These are phyloP conservation scores for Salix brachista DNA, from an alignment of 345 rosid genomes.

Conservation along the genomic window DNA sequence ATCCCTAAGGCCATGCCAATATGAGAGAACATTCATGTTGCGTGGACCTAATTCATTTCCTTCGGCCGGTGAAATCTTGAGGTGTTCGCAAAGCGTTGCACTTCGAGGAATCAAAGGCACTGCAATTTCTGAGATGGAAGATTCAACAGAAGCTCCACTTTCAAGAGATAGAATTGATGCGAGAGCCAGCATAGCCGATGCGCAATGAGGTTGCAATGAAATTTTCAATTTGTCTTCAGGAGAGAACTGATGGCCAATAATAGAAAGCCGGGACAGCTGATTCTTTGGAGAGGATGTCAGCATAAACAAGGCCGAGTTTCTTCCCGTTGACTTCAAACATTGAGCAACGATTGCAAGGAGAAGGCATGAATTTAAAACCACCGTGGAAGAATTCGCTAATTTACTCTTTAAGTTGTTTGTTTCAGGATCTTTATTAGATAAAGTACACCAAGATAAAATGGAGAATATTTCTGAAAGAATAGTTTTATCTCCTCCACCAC, in stretches of 20 bases:
- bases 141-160: constrained; percentile 64
- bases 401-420: constrained; percentile 47
- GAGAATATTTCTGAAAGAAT: constrained; percentile 77
- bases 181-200: constrained; percentile 90
- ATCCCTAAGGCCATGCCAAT: constrained; percentile 87
- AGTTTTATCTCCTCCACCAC: constrained; percentile 97
- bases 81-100: constrained; percentile 69
- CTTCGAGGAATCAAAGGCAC: constrained; percentile 86
- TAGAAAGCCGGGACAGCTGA: constrained; percentile 75
- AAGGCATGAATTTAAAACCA: constrained; percentile 65
- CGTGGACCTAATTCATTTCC: constrained; percentile 34
- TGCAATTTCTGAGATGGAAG: constrained; percentile 69
- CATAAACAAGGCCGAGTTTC: constrained; percentile 82
- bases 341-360: constrained; percentile 74
- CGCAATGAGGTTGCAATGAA: constrained; percentile 59
- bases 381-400: constrained; percentile 47
- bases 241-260: constrained; percentile 64
- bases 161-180: constrained; percentile 94
- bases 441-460: constrained; percentile 51
- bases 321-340: constrained; percentile 74
- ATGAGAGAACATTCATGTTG: constrained; percentile 42
- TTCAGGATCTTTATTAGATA: constrained; percentile 57
- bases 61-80: constrained; percentile 45
- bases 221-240: constrained; percentile 56
- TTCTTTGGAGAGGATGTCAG: constrained; percentile 82